Percentiles rank a stretch among this genome's conserved stretches.
These are phyloP conservation scores for Cladorrhinum samala DNA, from an alignment of 495 filamentous ascomycete genomes.

Conservation along the genomic window DNA sequence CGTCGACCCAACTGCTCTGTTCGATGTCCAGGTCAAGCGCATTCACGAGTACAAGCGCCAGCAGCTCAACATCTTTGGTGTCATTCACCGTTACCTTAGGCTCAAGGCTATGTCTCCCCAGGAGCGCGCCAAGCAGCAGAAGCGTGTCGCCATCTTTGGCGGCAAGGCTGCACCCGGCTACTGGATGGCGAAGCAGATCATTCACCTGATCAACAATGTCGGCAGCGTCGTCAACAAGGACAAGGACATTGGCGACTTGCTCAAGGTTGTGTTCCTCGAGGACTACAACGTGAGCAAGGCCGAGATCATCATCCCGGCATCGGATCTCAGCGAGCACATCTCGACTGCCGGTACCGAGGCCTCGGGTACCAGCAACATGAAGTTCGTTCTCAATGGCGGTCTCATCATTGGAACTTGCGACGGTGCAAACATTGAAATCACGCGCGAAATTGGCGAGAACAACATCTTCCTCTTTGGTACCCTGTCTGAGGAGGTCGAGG, in stretches of 20 bases:
- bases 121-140: constrained; percentile 79
- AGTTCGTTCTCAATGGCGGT: constrained; percentile 95
- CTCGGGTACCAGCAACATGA: constrained; percentile 79
- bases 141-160: constrained; percentile 95
- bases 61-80: constrained; percentile 97
- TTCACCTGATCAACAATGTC: constrained; percentile 91
- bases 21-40: constrained; percentile 96
- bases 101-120: constrained; percentile 80
- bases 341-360: constrained; percentile 93
- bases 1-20: constrained; percentile 82
- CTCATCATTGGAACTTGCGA: constrained; percentile 97
- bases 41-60: constrained; percentile 99
- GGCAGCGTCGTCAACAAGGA: constrained; percentile 90
- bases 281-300: constrained; percentile 99
- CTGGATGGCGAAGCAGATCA: constrained; percentile 99
- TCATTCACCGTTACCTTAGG: constrained; percentile 88
- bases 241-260: constrained; percentile 79
- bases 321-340: constrained; percentile 96
- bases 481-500: constrained; percentile 93
- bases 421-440: constrained; percentile 97
- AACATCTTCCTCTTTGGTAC: constrained; percentile 99
- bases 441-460: constrained; percentile 87
- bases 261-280: constrained; percentile 95
- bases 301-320: constrained; percentile 90
- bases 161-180: constrained; percentile 97